Evolutionary conservation across 805 yeast genomes (phyloP).

Genomic region (Yarrowia bubula): DNA sequence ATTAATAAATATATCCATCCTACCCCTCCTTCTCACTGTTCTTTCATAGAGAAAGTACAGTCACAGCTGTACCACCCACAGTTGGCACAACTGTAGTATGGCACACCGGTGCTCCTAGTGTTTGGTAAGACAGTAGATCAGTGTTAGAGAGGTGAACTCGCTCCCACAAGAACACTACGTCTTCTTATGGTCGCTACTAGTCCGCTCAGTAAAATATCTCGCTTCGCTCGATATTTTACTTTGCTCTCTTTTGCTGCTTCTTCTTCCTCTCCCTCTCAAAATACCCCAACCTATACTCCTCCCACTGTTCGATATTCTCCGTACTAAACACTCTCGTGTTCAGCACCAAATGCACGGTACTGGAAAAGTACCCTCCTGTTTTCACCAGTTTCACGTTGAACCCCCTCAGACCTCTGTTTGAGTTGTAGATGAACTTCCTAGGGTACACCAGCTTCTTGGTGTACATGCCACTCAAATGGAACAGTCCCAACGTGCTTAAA

Average conservation of each 20-base stretch:
- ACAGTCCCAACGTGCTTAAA: constrained; percentile 66
- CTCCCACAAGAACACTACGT: neutral
- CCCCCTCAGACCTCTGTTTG: constrained; percentile 86
- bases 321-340: constrained; percentile 79
- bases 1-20: constrained; percentile 5
- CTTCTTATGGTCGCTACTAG: neutral
- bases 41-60: no score
- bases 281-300: constrained; percentile 84
- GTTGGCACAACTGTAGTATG: neutral
- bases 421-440: constrained; percentile 69
- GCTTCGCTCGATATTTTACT: neutral
- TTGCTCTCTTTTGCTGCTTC: neutral
- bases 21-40: neutral
- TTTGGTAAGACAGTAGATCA: neutral
- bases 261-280: constrained; percentile 77
- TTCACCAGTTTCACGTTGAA: constrained; percentile 69
- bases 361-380: neutral
- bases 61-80: neutral
- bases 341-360: constrained; percentile 65
- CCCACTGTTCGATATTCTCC: constrained; percentile 92
- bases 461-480: constrained; percentile 87
- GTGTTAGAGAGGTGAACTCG: neutral
- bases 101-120: neutral
- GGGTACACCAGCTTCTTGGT: constrained; percentile 80
- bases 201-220: neutral